phyloP scores from a whole-genome alignment of 148 eudicot genomes.

The Camellia granthamiana region DNA sequence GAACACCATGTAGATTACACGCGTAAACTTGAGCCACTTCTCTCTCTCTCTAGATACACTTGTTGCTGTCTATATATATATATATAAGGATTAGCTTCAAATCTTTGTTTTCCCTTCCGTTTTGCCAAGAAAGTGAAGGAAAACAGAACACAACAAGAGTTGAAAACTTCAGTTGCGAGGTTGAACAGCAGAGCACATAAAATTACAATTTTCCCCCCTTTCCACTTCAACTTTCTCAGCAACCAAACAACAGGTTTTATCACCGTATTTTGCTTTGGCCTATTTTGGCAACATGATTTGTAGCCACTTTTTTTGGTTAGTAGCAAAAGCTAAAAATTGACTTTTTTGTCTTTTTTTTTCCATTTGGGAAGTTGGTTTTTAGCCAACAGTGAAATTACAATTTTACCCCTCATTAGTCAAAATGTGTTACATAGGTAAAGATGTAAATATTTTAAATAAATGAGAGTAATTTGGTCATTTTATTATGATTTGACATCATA shows the following conservation, averaged over 20 bases:
- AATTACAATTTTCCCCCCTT: background rate
- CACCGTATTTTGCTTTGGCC: background rate
- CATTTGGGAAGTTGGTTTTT: too few relatives aligned
- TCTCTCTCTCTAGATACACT: background rate
- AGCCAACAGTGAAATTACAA: too few relatives aligned
- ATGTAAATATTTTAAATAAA: too few relatives aligned
- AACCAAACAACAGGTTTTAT: constrained; percentile 12
- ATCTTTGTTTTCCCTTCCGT: background rate
- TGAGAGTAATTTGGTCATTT: too few relatives aligned
- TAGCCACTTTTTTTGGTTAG: too few relatives aligned
- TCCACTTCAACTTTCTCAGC: background rate
- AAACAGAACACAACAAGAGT: constrained; percentile 1
- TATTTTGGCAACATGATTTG: too few relatives aligned
- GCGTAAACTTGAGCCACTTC: constrained; percentile 44
- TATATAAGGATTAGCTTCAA: background rate
- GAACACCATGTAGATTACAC: constrained; percentile 1
- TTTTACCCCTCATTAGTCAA: too few relatives aligned
- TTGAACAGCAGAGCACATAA: background rate
- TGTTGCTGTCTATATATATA: background rate
- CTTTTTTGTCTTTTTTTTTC: too few relatives aligned
- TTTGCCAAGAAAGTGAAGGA: constrained; percentile 11
- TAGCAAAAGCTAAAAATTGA: too few relatives aligned
- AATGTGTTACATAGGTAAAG: too few relatives aligned
- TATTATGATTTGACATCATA: too few relatives aligned
- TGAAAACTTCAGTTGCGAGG: background rate